A percentile compares a stretch with the other conserved stretches of the same genome.
These are phyloP conservation scores for Umbelopsis isabellina DNA, from an alignment of 192 early-diverging fungal species.

Conservation along the genomic window DNA sequence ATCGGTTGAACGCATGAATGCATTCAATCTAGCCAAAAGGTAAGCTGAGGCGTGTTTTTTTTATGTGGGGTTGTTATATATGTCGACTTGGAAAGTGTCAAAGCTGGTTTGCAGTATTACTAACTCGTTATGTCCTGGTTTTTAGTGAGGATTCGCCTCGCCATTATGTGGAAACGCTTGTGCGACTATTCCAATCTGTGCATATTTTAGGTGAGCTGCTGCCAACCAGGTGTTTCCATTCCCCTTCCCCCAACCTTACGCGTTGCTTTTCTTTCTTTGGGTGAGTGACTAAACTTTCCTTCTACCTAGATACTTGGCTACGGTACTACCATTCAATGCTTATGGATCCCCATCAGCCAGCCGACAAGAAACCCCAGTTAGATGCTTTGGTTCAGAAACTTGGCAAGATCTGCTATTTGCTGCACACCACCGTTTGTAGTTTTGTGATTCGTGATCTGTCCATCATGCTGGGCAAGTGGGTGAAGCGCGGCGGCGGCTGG, in stretches of 20 bases:
- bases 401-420: constrained; percentile 23
- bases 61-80: not conserved
- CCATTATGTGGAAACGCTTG: constrained; percentile 38
- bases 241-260: too few relatives aligned
- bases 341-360: not conserved
- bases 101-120: not conserved
- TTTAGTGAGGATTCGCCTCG: constrained; percentile 39
- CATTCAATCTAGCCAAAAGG: constrained; percentile 37
- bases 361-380: constrained; percentile 16
- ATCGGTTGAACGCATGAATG: constrained; percentile 47
- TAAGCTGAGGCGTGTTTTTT: not conserved
- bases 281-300: too few relatives aligned
- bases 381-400: constrained; percentile 25
- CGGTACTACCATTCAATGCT: constrained; percentile 3
- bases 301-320: constrained; percentile 6
- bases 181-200: constrained; percentile 31
- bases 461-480: constrained; percentile 44
- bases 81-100: too few relatives aligned
- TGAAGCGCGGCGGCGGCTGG: constrained; percentile 43
- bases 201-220: constrained; percentile 37
- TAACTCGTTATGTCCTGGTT: not conserved
- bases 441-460: constrained; percentile 41
- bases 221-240: too few relatives aligned
- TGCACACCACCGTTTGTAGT: constrained; percentile 32
- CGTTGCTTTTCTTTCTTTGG: too few relatives aligned